Conservation (phyloP, 1,139 yeast species). For the Suhomyces coccinellae region DNA sequence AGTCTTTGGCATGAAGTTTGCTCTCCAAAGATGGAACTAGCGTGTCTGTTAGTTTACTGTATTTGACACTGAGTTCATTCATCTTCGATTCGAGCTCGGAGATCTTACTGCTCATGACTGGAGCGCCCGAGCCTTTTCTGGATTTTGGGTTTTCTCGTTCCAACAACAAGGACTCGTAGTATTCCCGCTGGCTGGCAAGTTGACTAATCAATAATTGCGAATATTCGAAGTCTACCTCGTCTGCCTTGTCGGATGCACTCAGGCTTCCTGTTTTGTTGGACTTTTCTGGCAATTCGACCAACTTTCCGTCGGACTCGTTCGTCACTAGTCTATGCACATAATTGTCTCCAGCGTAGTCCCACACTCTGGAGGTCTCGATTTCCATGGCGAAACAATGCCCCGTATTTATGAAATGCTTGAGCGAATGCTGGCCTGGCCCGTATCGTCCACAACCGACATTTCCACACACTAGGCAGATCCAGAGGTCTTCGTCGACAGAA, state of each 20-base stretch:
- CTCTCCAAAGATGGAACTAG: slow-evolving; percentile 36
- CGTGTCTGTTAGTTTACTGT: slow-evolving; percentile 26
- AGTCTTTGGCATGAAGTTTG: slow-evolving; percentile 33
- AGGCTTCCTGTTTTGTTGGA: slow-evolving; percentile 22
- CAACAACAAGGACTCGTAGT: slow-evolving; percentile 65
- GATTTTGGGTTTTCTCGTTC: slow-evolving; percentile 33
- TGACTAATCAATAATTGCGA: slow-evolving; percentile 78
- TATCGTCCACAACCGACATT: slow-evolving; percentile 89
- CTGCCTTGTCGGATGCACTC: slow-evolving; percentile 35
- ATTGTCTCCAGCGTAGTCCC: slow-evolving; percentile 94
- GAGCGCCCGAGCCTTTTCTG: slow-evolving; percentile 22
- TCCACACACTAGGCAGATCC: slow-evolving; percentile 93
- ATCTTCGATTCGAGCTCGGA: slow-evolving; percentile 38
- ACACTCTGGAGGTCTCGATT: slow-evolving; percentile 76
- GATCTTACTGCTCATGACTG: slow-evolving; percentile 19
- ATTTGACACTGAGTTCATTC: slow-evolving; percentile 28
- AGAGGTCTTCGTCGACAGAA: slow-evolving; percentile 35
- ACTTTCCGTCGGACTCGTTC: slow-evolving; percentile 81
- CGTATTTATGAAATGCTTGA: slow-evolving; percentile 72
- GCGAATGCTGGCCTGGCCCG: slow-evolving; percentile 78
- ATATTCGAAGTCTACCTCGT: slow-evolving; percentile 71
- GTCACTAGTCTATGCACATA: slow-evolving; percentile 87
- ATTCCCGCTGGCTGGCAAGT: slow-evolving; percentile 85
- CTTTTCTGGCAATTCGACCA: slow-evolving; percentile 65
- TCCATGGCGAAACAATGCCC: slow-evolving; percentile 96